Base-by-base conservation (phyloP, 192 early-diverging fungal species). In the Rhizoclosmatium globosum region DNA sequence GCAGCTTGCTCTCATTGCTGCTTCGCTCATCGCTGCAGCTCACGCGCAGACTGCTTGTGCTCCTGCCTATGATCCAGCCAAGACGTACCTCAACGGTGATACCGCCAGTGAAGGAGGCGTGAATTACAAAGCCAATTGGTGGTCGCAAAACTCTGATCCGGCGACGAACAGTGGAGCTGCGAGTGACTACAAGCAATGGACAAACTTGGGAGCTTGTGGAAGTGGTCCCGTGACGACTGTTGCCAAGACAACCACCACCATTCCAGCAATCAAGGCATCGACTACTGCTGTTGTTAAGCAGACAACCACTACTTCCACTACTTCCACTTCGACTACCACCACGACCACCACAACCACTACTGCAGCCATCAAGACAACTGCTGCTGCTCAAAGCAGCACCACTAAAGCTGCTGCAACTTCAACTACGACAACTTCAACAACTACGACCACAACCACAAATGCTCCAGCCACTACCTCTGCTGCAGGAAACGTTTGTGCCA, bases 291-390 rank as follows among this genome's bases (percentile, higher is more conserved):
- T 31, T 31, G 31, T 31, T 31, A 31, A 31, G 31, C 31, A 31
- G 31, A 31, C 31, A 31, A 31, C 31, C 31, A 31, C 31, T 23
- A 43, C 13, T 68, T n/a, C 66, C n/a, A 39, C 21, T 39, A 21
- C 21, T 19, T n/a, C 39, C 9, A 64, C 61, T 21, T 64, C 61
- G 21, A 64, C 61, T 9, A 64, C 21, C 21, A 19, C 61, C 21
- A 9, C 61, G 21, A 74, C 73, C 23, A 57, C 71, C 42, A 31
- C 42, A 53, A 58, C 23, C 7, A 31, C 71, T 19, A 72, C 71
- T 39, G 47, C 71, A 3, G 3, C 48, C 48, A 58, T 21, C 6
- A 53, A 53, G 50, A 13, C 50, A 53, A 53, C 50, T 53, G 50
- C 50, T 53, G 50, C 50, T 53, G 17, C 50, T 53, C 6, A 46